Conservation (phyloP, 2,329 filamentous ascomycete genomes). For the Rutstroemia sp. region DNA sequence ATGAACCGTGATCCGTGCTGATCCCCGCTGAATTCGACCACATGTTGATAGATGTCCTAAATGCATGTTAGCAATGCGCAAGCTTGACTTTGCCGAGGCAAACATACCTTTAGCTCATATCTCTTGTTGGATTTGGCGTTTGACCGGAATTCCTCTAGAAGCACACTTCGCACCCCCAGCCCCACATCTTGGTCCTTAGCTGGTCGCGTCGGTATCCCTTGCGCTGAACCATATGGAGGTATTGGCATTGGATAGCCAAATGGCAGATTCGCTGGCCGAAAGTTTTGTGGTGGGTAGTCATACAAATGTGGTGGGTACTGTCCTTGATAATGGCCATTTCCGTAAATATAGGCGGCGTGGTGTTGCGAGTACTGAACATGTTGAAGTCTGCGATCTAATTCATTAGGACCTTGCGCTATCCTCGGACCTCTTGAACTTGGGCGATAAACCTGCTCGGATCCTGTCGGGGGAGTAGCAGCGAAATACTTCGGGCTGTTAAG, state of each 20-base stretch:
- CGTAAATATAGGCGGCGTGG: conserved; percentile 30
- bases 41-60: conserved; percentile 73
- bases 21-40: conserved; percentile 93
- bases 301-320: conserved; percentile 34
- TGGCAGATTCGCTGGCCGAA: conserved; percentile 30
- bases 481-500: conserved; percentile 28
- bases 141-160: conserved; percentile 74
- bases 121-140: conserved; percentile 64
- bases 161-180: conserved; percentile 56
- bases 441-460: conserved; percentile 24
- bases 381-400: conserved; percentile 26
- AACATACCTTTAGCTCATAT: conserved; percentile 66
- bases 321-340: conserved; percentile 30
- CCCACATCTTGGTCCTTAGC: conserved; percentile 30
- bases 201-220: conserved; percentile 24
- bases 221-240: conserved; percentile 19
- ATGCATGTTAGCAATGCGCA: conserved; percentile 8
- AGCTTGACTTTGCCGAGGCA: neutral
- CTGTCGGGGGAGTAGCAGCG: conserved; percentile 22
- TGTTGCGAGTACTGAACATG: conserved; percentile 20
- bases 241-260: conserved; percentile 30
- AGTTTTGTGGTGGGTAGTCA: conserved; percentile 33
- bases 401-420: conserved; percentile 20
- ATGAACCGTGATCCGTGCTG: conserved; percentile 95
- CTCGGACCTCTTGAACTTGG: conserved; percentile 25